Evolutionary conservation across 1,284 basidiomycete species (phyloP).

Genomic region (Malassezia sympodialis): DNA sequence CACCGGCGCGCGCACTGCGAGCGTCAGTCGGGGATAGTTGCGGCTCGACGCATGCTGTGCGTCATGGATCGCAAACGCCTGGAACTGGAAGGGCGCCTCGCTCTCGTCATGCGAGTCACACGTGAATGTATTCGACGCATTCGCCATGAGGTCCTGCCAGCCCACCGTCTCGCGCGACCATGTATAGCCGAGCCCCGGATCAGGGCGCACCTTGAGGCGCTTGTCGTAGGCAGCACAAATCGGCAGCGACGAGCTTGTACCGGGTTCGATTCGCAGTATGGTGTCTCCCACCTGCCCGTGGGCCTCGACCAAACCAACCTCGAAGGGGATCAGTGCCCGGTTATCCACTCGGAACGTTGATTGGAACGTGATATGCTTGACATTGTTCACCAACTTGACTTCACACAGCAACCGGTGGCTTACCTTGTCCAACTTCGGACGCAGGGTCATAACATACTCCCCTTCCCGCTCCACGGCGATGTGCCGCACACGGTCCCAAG

Average conservation of each 20-base stretch:
- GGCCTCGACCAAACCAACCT: constrained; percentile 79
- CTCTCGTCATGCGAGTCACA: constrained; percentile 71
- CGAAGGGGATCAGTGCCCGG: constrained; percentile 79
- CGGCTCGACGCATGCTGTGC: constrained; percentile 55
- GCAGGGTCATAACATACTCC: constrained; percentile 75
- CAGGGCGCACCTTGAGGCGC: constrained; percentile 77
- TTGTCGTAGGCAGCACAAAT: constrained; percentile 79
- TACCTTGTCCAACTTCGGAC: constrained; percentile 67
- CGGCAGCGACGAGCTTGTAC: constrained; percentile 79
- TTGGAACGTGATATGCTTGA: constrained; percentile 87
- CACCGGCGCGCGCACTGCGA: constrained; percentile 84
- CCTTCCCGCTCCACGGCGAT: constrained; percentile 91
- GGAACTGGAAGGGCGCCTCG: constrained; percentile 91
- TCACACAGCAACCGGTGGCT: constrained; percentile 79
- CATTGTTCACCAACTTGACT: constrained; percentile 78
- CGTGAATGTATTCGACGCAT: constrained; percentile 69
- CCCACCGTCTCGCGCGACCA: constrained; percentile 76
- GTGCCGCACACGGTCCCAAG: constrained; percentile 80
- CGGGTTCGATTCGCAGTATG: constrained; percentile 77
- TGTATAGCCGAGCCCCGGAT: constrained; percentile 87
- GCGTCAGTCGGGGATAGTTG: constrained; percentile 67
- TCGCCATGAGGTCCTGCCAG: constrained; percentile 73
- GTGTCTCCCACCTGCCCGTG: constrained; percentile 69
- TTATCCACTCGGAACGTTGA: constrained; percentile 92
- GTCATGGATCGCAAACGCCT: constrained; percentile 79